phyloP scores from a whole-genome alignment of 2,329 filamentous ascomycete genomes.

The Volutella citrinella region DNA sequence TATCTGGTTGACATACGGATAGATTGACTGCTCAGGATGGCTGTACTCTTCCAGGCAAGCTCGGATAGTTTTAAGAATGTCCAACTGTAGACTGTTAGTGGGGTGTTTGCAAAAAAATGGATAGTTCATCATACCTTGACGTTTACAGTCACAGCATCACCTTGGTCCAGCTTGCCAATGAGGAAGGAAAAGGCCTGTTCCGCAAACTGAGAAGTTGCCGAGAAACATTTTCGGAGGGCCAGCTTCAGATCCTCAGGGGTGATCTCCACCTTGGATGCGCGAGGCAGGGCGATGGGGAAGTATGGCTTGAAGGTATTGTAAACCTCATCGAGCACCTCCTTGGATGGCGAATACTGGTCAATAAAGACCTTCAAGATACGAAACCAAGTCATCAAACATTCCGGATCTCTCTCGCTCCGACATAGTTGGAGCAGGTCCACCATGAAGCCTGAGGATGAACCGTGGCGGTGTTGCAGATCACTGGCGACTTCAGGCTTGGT shows the following conservation, averaged over 20 bases:
- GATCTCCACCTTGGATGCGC: slow-evolving; percentile 48
- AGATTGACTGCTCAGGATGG: slow-evolving; percentile 43
- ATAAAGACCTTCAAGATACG: slow-evolving; percentile 45
- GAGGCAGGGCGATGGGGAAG: slow-evolving; percentile 56
- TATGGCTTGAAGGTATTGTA: slow-evolving; percentile 58
- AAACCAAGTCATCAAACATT: slow-evolving; percentile 58
- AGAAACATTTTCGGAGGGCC: slow-evolving; percentile 52
- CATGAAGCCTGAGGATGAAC: slow-evolving; percentile 44
- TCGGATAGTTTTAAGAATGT: slow-evolving; percentile 54
- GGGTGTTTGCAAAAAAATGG: neutral
- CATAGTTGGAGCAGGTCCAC: slow-evolving; percentile 49
- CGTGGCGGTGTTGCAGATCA: slow-evolving; percentile 44
- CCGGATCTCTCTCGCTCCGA: slow-evolving; percentile 53
- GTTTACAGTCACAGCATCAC: slow-evolving; percentile 54
- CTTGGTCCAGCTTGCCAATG: slow-evolving; percentile 56
- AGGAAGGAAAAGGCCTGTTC: slow-evolving; percentile 50
- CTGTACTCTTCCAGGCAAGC: slow-evolving; percentile 51
- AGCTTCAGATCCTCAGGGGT: slow-evolving; percentile 56
- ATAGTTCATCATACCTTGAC: slow-evolving; percentile 46
- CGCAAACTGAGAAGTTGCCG: slow-evolving; percentile 46
- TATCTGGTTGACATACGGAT: slow-evolving; percentile 48
- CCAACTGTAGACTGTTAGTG: slow-evolving; percentile 36
- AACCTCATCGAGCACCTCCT: slow-evolving; percentile 46
- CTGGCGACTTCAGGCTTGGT: slow-evolving; percentile 39
- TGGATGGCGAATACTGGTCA: slow-evolving; percentile 41